Evolutionary conservation across 148 eudicot species (phyloP), one percentile per base, ranked within the genome.

Genomic region (Rhododendron kiyosumense): DNA sequence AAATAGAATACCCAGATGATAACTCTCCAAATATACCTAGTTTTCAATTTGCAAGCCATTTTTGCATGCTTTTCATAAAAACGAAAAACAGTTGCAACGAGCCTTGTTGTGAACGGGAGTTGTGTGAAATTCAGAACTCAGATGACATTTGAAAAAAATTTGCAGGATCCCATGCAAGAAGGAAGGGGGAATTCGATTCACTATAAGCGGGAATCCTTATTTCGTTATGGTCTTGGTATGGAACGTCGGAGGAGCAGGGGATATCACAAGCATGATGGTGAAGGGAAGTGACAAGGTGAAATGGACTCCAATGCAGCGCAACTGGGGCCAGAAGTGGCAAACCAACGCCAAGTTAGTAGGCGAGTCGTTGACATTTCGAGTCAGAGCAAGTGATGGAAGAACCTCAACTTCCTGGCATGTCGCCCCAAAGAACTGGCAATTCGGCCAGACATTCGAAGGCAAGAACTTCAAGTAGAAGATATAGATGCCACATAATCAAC

Each of bases 221-320:
- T 96, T 91, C 89, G 81, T 86, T 20, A 20, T 90, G 81, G 91
- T 96, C 45, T 46, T 90, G 84, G 89, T 96, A 22, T 90, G 90
- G 81, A 96, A 96, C 49, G 98, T 96, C 0, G 98, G 91, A 10
- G 96, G 96, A 4, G 94, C 98, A 7, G 98, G 98, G 7, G 94
- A 93, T 54, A 89, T 96, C 2, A 67, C 83, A 12, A 32, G 76
- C n/a, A 89, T 96, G 30, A 26, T 76, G 88, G 85, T 96, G 54
- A 93, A 90, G 86, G 94, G 94, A 2, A 85, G 87, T 46, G 81
- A 84, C n/a, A 88, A 88, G 1, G 84, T 65, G 75, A 88, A 89
- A 10, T 96, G 94, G 90, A 86, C 79, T 11, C 48, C 84, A 7
- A 93, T 94, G 95, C 89, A 81, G 83, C 88, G 94, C 17, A 93